Evolutionary conservation across 2,329 filamentous ascomycete species (phyloP).

Genomic region (Sarocladium kiliense): DNA sequence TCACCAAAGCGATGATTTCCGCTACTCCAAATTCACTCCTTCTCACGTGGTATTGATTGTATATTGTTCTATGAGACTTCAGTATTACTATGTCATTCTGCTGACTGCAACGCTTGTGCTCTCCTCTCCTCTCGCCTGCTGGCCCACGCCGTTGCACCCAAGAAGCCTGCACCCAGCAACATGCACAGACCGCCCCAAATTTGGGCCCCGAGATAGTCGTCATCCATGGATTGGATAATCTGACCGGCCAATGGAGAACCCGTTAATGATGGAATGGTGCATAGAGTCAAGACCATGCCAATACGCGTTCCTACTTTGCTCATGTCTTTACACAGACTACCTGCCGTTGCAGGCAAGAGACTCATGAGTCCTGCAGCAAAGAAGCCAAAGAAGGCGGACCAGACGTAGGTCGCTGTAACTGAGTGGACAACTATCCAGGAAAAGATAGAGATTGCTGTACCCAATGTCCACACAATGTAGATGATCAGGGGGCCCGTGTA

Average conservation of each 20-base stretch:
- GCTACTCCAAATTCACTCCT: too few relatives aligned
- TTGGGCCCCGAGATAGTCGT: constrained; percentile 38
- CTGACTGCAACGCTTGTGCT: too few relatives aligned
- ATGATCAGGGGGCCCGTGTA: constrained; percentile 50
- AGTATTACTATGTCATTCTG: too few relatives aligned
- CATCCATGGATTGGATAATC: constrained; percentile 37
- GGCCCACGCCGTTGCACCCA: neutral
- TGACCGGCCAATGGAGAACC: constrained; percentile 51
- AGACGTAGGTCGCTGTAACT: constrained; percentile 41
- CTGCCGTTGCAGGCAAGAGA: constrained; percentile 53
- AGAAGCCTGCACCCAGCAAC: neutral
- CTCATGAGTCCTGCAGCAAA: constrained; percentile 59
- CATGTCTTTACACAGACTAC: constrained; percentile 45
- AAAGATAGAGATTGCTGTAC: constrained; percentile 38
- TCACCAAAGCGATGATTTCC: too few relatives aligned
- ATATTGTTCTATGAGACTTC: too few relatives aligned
- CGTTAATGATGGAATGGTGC: constrained; percentile 47
- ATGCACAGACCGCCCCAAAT: constrained; percentile 35
- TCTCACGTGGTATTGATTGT: too few relatives aligned
- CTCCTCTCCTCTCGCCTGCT: neutral
- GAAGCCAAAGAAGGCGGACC: constrained; percentile 60
- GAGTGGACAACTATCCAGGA: constrained; percentile 48
- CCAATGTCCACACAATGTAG: constrained; percentile 44
- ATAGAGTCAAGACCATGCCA: constrained; percentile 55
- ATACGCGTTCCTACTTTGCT: constrained; percentile 50